A percentile compares a stretch with the other conserved stretches of the same genome.
phyloP scores from a whole-genome alignment of 2,329 filamentous ascomycete genomes.

The Chrysoporthe deuterocubensis region DNA sequence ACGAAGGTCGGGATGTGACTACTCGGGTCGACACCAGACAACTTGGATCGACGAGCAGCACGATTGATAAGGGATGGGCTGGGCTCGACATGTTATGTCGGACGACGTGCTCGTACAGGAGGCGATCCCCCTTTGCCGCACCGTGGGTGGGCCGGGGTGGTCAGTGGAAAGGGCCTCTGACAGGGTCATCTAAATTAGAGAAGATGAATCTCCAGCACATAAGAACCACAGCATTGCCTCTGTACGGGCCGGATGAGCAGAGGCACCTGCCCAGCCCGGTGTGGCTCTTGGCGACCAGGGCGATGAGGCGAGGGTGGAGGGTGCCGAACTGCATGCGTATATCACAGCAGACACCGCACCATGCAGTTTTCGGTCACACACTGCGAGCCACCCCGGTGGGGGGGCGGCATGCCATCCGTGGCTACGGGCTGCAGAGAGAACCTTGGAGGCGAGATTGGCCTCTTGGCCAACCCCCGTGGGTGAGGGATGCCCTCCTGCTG shows the following conservation, averaged over 20 bases:
- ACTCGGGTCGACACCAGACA: not conserved
- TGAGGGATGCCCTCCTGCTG: not conserved
- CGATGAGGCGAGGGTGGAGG: not conserved
- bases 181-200: conserved; percentile 3
- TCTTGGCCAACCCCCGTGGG: no score
- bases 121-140: not conserved
- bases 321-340: not conserved
- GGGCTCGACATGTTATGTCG: not conserved
- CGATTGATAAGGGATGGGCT: conserved; percentile 2
- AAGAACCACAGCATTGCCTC: not conserved
- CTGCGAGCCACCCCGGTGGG: not conserved
- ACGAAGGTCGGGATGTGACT: not conserved
- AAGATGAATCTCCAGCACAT: not conserved
- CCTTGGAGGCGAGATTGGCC: conserved; percentile 4
- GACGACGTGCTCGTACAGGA: not conserved
- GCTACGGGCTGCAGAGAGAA: conserved; percentile 2
- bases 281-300: not conserved
- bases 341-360: not conserved
- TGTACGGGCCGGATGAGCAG: not conserved
- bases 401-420: not conserved
- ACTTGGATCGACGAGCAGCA: not conserved
- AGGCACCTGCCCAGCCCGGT: conserved; percentile 12
- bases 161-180: not conserved
- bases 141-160: conserved; percentile 1
- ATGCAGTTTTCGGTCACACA: not conserved